A percentile compares a stretch with the other conserved stretches of the same genome.
Conservation (phyloP, 2,329 filamentous ascomycete species). For the Botrytis porri region DNA sequence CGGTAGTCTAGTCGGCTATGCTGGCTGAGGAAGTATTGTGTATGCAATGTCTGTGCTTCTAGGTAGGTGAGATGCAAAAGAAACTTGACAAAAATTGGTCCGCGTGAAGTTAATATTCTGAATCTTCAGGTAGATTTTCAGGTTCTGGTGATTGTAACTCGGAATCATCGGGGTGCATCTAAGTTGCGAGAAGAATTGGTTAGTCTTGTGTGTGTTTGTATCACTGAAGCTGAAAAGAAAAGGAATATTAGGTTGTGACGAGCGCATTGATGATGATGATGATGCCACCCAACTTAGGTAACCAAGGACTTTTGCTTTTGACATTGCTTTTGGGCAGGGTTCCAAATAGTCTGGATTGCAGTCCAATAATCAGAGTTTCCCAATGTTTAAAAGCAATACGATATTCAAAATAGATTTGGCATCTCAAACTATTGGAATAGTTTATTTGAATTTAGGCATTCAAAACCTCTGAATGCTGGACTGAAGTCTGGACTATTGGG, state of each 20-base stretch:
- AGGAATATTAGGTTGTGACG: background rate
- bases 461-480: background rate
- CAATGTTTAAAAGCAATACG: background rate
- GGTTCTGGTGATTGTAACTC: slow-evolving; percentile 5
- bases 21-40: background rate
- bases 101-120: background rate
- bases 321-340: background rate
- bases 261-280: slow-evolving; percentile 1
- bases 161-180: slow-evolving; percentile 14
- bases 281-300: background rate
- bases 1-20: background rate
- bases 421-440: background rate
- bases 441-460: background rate
- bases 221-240: background rate
- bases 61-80: background rate
- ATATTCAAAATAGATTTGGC: background rate
- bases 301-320: background rate
- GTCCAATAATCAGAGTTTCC: background rate
- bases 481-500: background rate
- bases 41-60: background rate
- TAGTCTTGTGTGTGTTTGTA: background rate
- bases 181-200: background rate
- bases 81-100: background rate
- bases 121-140: background rate
- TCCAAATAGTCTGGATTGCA: background rate